Conservation (phyloP, 2,329 filamentous ascomycete species). For the Huntiella omanensis region DNA sequence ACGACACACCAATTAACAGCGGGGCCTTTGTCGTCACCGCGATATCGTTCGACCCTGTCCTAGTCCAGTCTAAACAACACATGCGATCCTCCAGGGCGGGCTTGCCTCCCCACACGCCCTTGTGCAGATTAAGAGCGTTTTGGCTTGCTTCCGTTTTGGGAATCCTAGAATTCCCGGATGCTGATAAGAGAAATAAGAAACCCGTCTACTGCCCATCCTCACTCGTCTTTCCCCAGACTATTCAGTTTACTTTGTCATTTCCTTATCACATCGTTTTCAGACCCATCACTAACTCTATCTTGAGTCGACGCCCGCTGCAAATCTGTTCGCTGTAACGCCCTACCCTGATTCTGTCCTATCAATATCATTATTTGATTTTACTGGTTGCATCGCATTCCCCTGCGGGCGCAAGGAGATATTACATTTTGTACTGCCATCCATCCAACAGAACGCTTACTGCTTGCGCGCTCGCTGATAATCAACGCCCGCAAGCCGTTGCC, state of each 20-base stretch:
- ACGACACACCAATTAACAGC: no score
- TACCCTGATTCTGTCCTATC: background rate
- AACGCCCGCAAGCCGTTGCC: no score
- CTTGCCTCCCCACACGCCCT: background rate
- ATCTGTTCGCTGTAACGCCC: background rate
- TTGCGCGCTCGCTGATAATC: no score
- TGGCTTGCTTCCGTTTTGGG: slow-evolving; percentile 1
- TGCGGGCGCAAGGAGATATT: slow-evolving; percentile 6
- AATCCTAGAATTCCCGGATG: background rate
- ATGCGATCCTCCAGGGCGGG: background rate
- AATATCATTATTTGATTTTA: background rate
- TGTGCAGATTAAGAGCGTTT: slow-evolving; percentile 1
- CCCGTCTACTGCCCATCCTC: background rate
- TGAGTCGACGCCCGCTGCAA: slow-evolving; percentile 3
- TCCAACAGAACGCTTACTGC: no score
- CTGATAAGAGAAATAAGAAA: slow-evolving; percentile 9
- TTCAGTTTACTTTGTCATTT: background rate
- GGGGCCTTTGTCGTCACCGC: background rate
- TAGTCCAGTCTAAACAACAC: background rate
- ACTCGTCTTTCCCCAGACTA: background rate
- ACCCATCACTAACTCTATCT: slow-evolving; percentile 5
- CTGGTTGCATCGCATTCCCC: background rate
- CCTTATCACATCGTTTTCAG: slow-evolving; percentile 10
- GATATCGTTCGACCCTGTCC: background rate
- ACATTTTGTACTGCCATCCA: no score